Conservation (phyloP, 2,329 filamentous ascomycete species). For the Incumbomyces delicatus region DNA sequence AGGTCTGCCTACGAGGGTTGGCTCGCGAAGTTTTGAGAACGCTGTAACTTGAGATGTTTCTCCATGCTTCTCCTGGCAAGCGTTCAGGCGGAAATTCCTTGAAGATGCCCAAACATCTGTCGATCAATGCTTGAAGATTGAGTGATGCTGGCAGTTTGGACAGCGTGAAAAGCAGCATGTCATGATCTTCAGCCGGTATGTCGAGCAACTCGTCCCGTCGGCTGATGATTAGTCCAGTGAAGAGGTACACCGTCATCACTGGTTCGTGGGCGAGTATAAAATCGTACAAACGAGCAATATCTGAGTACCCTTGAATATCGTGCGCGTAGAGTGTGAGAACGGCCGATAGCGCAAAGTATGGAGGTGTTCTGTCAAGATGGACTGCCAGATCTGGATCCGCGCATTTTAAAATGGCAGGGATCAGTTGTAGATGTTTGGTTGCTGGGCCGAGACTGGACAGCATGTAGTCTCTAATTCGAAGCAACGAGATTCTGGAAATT, state of each 20-base stretch:
- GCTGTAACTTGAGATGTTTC: constrained; percentile 60
- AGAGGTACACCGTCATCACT: constrained; percentile 83
- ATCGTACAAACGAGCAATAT: constrained; percentile 87
- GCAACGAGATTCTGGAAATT: constrained; percentile 70
- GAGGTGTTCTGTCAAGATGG: constrained; percentile 69
- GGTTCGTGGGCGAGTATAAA: constrained; percentile 79
- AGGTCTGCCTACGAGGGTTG: constrained; percentile 44
- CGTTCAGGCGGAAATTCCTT: constrained; percentile 59
- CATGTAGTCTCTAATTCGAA: constrained; percentile 97
- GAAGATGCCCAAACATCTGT: constrained; percentile 55
- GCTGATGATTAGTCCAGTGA: constrained; percentile 75
- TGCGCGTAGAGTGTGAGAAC: constrained; percentile 95
- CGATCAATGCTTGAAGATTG: constrained; percentile 68
- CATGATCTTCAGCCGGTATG: constrained; percentile 70
- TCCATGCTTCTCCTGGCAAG: constrained; percentile 57
- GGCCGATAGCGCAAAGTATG: constrained; percentile 87
- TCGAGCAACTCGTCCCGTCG: constrained; percentile 77
- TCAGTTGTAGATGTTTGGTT: constrained; percentile 72
- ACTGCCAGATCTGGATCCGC: constrained; percentile 62
- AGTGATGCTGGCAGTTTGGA: constrained; percentile 76
- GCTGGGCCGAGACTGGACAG: constrained; percentile 75
- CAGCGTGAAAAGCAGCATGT: constrained; percentile 83
- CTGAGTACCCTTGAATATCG: constrained; percentile 79
- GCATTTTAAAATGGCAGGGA: constrained; percentile 67
- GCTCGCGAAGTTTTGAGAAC: constrained; percentile 72